Evolutionary conservation across 305 asterid genomes (phyloP).

Genomic region (Solanum aculeatissimum): DNA sequence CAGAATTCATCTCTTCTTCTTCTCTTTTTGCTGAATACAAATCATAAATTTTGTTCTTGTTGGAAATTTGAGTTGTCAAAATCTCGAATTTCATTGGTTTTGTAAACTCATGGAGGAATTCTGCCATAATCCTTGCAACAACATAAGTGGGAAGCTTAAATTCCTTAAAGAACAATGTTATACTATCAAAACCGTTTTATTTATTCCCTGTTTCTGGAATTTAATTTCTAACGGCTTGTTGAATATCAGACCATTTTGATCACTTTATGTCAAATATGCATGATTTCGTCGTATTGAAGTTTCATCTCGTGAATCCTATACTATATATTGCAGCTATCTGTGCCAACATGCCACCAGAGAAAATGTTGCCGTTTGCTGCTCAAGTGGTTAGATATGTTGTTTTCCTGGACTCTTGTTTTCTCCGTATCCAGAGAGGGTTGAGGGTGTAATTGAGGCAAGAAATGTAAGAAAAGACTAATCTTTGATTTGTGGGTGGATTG

Average conservation of each 20-base stretch:
- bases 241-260: neutral
- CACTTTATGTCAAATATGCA: neutral
- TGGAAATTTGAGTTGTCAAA: neutral
- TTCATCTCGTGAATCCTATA: neutral
- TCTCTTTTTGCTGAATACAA: neutral
- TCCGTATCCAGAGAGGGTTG: neutral
- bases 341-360: constrained; percentile 72
- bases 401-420: neutral
- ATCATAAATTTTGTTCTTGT: neutral
- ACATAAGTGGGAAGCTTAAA: neutral
- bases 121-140: neutral
- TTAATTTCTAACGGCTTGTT: neutral
- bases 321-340: constrained; percentile 51
- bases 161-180: neutral
- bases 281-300: neutral
- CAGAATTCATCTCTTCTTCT: neutral
- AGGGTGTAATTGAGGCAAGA: neutral
- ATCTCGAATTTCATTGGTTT: neutral
- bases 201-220: neutral
- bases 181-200: neutral
- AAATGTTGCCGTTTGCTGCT: constrained; percentile 87
- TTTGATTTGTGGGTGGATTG: constrained; percentile 1
- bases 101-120: neutral
- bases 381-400: constrained; percentile 67
- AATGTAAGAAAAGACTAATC: neutral